Percentiles rank a stretch among this genome's conserved stretches.
Evolutionary conservation across 1,139 yeast genomes (phyloP).

Genomic region (Taphrina pruni): DNA sequence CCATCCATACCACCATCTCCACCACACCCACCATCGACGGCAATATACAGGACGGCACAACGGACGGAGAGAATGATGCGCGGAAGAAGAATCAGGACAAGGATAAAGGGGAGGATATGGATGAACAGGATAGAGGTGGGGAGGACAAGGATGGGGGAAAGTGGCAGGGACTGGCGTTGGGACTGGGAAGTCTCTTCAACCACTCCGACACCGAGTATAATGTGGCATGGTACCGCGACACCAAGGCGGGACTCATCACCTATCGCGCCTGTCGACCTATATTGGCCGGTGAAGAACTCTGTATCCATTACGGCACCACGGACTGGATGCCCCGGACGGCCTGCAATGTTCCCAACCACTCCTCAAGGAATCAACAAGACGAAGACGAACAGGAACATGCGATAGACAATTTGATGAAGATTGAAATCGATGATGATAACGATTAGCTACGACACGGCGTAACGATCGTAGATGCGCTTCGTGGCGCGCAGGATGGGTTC

Average conservation of each 20-base stretch:
- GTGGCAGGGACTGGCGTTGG: slow-evolving; percentile 18
- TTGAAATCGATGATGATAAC: neutral
- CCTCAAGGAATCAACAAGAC: neutral
- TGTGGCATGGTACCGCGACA: slow-evolving; percentile 18
- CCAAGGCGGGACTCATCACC: neutral
- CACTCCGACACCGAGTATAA: slow-evolving; percentile 2
- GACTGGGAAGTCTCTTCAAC: slow-evolving; percentile 22
- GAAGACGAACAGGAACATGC: neutral
- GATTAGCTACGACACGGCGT: neutral
- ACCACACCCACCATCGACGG: no score
- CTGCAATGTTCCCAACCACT: no score
- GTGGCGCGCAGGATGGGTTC: slow-evolving; percentile 33
- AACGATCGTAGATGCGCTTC: slow-evolving; percentile 15
- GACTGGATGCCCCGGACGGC: neutral
- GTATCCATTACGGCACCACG: slow-evolving; percentile 5
- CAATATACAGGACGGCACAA: no score
- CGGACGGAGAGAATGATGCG: no score
- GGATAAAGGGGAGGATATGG: no score
- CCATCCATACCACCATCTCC: no score
- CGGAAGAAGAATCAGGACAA: no score
- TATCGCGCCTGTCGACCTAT: neutral
- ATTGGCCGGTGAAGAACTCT: slow-evolving; percentile 4
- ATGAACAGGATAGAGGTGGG: no score
- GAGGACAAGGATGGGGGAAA: no score
- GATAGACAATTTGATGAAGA: slow-evolving; percentile 1